These are phyloP conservation scores for Leptodermis oblonga DNA, from an alignment of 257 asterid species.

Conservation along the genomic window DNA sequence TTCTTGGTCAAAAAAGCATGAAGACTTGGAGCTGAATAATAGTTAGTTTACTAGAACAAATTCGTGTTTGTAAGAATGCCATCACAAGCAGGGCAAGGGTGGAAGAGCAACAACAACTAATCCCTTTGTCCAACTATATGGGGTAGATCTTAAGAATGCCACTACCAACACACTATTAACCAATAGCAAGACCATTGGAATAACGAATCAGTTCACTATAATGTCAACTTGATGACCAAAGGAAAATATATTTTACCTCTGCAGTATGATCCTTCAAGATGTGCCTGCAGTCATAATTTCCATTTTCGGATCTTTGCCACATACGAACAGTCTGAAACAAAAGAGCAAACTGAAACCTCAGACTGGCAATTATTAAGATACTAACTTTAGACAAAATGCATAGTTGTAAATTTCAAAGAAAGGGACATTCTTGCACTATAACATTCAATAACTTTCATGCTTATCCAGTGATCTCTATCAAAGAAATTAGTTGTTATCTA, in stretches of 20 bases:
- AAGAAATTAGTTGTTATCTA: neutral
- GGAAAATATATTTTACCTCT: conserved; percentile 47
- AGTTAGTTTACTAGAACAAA: neutral
- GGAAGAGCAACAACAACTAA: no score
- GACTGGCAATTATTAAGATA: neutral
- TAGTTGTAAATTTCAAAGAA: neutral
- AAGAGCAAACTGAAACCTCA: neutral
- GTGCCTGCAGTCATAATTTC: conserved; percentile 62
- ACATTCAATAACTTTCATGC: neutral
- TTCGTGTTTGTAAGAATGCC: neutral
- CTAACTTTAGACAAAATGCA: neutral
- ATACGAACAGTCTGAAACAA: conserved; percentile 85
- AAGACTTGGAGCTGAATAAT: neutral
- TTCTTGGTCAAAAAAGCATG: neutral
- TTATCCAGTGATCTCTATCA: neutral
- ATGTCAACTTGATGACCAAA: neutral
- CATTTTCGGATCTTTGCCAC: conserved; percentile 79
- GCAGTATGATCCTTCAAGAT: conserved; percentile 87
- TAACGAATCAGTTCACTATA: neutral
- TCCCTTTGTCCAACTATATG: no score
- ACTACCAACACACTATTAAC: neutral
- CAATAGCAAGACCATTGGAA: neutral
- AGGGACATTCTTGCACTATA: neutral
- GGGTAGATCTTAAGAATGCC: neutral
- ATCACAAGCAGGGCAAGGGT: neutral